Conservation (phyloP, 2,329 filamentous ascomycete genomes). For the Fusarium sp. region DNA sequence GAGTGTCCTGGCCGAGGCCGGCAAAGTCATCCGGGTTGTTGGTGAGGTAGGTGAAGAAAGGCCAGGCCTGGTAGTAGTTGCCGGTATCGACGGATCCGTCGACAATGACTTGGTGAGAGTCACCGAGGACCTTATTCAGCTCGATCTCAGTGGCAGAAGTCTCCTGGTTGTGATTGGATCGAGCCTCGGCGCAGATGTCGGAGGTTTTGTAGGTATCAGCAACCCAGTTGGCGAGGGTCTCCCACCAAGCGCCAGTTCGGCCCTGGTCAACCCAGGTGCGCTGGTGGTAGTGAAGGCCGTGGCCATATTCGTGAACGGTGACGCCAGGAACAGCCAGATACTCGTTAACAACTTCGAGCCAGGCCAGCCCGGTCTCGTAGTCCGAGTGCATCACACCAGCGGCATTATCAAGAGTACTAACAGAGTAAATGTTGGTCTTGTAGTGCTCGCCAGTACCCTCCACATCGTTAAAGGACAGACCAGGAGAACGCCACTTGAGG, state of each 20-base stretch:
- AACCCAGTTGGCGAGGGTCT: constrained; percentile 63
- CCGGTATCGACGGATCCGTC: constrained; percentile 56
- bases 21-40: constrained; percentile 60
- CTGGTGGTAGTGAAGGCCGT: constrained; percentile 61
- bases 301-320: constrained; percentile 64
- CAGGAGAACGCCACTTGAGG: constrained; percentile 55
- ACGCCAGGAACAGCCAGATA: constrained; percentile 55
- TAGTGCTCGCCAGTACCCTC: constrained; percentile 54
- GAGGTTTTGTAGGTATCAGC: constrained; percentile 63
- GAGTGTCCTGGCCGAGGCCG: constrained; percentile 55
- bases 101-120: constrained; percentile 62
- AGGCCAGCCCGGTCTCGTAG: constrained; percentile 53
- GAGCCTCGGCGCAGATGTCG: constrained; percentile 55
- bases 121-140: constrained; percentile 58
- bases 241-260: constrained; percentile 64
- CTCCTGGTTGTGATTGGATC: constrained; percentile 51
- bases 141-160: constrained; percentile 55
- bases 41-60: constrained; percentile 61
- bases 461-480: constrained; percentile 51
- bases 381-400: constrained; percentile 60
- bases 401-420: constrained; percentile 52
- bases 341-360: constrained; percentile 56
- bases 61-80: constrained; percentile 67
- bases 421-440: constrained; percentile 62
- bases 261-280: constrained; percentile 58